phyloP scores from a whole-genome alignment of 306 rosid species.

The Ceratonia siliqua region DNA sequence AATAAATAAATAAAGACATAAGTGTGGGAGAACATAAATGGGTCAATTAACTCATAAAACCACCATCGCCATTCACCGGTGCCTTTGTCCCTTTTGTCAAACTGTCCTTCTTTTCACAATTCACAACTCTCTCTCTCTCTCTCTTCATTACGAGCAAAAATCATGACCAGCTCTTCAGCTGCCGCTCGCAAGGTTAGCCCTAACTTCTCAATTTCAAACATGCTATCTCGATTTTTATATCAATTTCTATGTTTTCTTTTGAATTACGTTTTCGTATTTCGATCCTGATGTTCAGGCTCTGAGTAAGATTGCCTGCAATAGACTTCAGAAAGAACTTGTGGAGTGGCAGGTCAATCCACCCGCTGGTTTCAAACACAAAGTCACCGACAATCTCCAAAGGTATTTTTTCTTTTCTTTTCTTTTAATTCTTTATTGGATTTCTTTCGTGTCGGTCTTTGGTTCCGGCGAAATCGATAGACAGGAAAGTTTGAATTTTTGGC shows the following conservation, averaged over 20 bases:
- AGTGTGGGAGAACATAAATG: neutral
- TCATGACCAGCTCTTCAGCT: conserved; percentile 96
- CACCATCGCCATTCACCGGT: conserved; percentile 53
- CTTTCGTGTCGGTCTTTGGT: neutral
- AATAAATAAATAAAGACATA: neutral
- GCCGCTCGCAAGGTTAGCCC: conserved; percentile 81
- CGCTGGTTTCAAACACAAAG: conserved; percentile 89
- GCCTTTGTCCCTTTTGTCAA: conserved; percentile 44
- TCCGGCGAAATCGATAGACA: neutral
- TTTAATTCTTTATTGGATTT: neutral
- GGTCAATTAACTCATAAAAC: conserved; percentile 28
- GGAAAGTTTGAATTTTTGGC: neutral
- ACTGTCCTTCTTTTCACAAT: conserved; percentile 23
- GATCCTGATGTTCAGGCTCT: conserved; percentile 56
- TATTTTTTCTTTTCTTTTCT: conserved; percentile 6
- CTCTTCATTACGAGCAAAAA: conserved; percentile 35
- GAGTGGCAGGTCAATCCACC: conserved; percentile 99
- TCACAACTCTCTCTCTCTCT: neutral
- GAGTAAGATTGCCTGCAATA: conserved; percentile 98
- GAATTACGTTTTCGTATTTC: neutral
- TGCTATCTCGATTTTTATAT: neutral
- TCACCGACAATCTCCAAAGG: conserved; percentile 97
- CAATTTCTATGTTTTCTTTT: neutral
- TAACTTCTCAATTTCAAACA: neutral
- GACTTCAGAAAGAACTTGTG: conserved; percentile 94